Percentiles rank a stretch among this genome's conserved stretches.
Conservation (phyloP, 1,284 basidiomycete genomes). For the Fomitopsis palustris region DNA sequence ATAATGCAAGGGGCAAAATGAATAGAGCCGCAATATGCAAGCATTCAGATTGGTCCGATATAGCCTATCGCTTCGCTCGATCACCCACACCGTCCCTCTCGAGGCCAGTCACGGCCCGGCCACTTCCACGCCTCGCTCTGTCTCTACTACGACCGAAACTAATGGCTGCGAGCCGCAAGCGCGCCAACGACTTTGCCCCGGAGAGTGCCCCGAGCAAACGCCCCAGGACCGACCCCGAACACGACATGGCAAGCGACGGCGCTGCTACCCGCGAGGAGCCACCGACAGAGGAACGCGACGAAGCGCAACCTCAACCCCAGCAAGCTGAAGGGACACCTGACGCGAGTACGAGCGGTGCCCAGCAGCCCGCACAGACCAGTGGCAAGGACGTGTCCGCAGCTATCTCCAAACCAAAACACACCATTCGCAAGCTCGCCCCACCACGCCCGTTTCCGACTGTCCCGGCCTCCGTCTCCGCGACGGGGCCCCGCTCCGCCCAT, state of each 20-base stretch:
- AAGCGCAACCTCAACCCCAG: not conserved
- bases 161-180: constrained; percentile 26
- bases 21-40: too few species aligned
- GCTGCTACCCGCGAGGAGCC: not conserved
- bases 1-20: not conserved
- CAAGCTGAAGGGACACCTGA: not conserved
- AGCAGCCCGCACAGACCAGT: not conserved
- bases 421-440: constrained; percentile 64
- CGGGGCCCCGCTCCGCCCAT: constrained; percentile 75
- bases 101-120: not conserved
- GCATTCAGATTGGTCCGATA: not conserved
- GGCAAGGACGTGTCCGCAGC: constrained; percentile 4
- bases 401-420: constrained; percentile 18
- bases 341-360: not conserved
- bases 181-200: constrained; percentile 31
- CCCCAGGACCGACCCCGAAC: not conserved
- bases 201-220: constrained; percentile 8
- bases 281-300: not conserved
- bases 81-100: not conserved
- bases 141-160: constrained; percentile 5
- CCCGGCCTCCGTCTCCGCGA: constrained; percentile 69
- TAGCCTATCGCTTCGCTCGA: not conserved
- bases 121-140: not conserved
- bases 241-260: not conserved
- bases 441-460: constrained; percentile 75